Evolutionary conservation across 306 rosid genomes (phyloP).

Genomic region (Prunus persica): DNA sequence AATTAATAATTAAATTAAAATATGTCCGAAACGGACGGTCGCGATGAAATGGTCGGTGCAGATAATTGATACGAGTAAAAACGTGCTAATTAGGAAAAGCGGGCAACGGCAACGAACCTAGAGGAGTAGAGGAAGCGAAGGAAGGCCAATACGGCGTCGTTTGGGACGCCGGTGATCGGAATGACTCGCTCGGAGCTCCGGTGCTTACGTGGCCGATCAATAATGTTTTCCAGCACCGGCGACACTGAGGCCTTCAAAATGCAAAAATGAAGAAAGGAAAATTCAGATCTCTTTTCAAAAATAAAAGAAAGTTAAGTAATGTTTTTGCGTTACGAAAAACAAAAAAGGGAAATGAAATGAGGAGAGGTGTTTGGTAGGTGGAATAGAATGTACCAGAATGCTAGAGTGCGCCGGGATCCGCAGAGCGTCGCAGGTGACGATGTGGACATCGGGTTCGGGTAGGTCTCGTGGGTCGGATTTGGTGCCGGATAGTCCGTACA

Average conservation of each 20-base stretch:
- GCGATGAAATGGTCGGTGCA: not conserved
- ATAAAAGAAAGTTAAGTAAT: not conserved
- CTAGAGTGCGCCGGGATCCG: slow-evolving; percentile 71
- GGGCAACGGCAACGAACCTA: slow-evolving; percentile 37
- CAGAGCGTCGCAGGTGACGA: slow-evolving; percentile 61
- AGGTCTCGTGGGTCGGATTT: slow-evolving; percentile 20
- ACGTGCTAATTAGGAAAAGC: not conserved
- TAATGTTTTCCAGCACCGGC: slow-evolving; percentile 67
- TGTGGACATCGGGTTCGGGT: slow-evolving; percentile 70
- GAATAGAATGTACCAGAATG: slow-evolving; percentile 51
- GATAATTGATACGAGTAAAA: not conserved
- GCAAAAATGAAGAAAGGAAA: not conserved
- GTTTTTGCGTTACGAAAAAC: not conserved
- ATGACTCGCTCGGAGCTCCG: slow-evolving; percentile 57
- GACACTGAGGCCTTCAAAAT: slow-evolving; percentile 59
- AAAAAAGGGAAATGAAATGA: not conserved
- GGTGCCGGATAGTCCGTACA: slow-evolving; percentile 11
- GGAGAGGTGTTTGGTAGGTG: not conserved
- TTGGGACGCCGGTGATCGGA: slow-evolving; percentile 81
- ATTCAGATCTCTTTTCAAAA: not conserved
- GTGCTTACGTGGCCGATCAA: slow-evolving; percentile 64
- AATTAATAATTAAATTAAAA: no score
- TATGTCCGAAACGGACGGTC: not conserved
- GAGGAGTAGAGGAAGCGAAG: slow-evolving; percentile 63
- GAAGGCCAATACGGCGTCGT: slow-evolving; percentile 66